Percentiles rank a stretch among this genome's conserved stretches.
phyloP scores from a whole-genome alignment of 116 monocot genomes.

The Thalassia testudinum region DNA sequence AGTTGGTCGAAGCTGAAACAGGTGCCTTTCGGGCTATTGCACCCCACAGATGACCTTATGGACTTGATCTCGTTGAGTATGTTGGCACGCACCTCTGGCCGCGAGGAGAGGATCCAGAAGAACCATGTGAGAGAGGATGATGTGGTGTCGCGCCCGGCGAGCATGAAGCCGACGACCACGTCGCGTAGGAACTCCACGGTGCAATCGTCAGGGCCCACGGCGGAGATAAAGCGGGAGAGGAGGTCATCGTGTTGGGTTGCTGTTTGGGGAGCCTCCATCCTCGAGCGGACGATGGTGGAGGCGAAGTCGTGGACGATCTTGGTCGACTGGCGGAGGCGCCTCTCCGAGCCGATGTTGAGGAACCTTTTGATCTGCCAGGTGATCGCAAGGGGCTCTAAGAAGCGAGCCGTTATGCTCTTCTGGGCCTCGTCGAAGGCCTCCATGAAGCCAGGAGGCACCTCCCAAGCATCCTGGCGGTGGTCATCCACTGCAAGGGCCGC shows the following conservation, averaged over 20 bases:
- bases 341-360: conserved; percentile 24
- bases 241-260: conserved; percentile 8
- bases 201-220: conserved; percentile 2
- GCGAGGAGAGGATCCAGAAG: conserved; percentile 26
- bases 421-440: conserved; percentile 11
- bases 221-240: conserved; percentile 6
- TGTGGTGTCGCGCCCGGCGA: conserved; percentile 32
- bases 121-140: conserved; percentile 33
- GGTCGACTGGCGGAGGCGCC: conserved; percentile 11
- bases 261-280: conserved; percentile 3
- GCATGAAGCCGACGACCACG: conserved; percentile 26
- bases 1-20: conserved; percentile 27
- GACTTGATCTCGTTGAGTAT: conserved; percentile 16
- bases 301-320: conserved; percentile 20
- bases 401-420: conserved; percentile 8
- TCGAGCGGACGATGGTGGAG: conserved; percentile 12
- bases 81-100: conserved; percentile 12
- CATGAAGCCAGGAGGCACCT: conserved; percentile 3
- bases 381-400: background rate
- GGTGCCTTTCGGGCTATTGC: background rate
- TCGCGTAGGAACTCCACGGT: conserved; percentile 24
- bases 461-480: background rate
- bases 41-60: background rate
- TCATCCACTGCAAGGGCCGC: conserved; percentile 8
- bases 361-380: conserved; percentile 17